phyloP scores from a whole-genome alignment of 2,329 filamentous ascomycete genomes.

The Teratosphaeria nubilosa region DNA sequence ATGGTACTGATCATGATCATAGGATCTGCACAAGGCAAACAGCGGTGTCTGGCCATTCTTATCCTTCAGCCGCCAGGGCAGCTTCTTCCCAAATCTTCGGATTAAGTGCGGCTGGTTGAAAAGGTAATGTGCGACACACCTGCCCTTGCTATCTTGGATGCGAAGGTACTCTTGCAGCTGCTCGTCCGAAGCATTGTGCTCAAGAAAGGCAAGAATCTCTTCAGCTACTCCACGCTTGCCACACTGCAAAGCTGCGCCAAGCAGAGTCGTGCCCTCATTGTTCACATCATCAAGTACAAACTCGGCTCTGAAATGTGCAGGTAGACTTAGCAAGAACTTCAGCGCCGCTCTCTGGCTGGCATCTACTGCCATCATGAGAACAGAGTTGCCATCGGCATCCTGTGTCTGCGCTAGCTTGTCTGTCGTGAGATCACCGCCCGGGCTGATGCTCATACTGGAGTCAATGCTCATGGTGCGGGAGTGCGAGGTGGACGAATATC shows the following conservation, averaged over 20 bases:
- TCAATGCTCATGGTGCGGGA: slow-evolving; percentile 71
- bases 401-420: slow-evolving; percentile 66
- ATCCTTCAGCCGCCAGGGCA: slow-evolving; percentile 85
- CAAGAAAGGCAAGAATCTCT: slow-evolving; percentile 61
- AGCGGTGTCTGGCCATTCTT: slow-evolving; percentile 97
- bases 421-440: slow-evolving; percentile 80
- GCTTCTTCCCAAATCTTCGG: slow-evolving; percentile 58
- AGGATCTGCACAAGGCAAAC: slow-evolving; percentile 88
- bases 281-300: slow-evolving; percentile 74
- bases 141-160: slow-evolving; percentile 70
- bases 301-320: slow-evolving; percentile 62
- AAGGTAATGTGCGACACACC: slow-evolving; percentile 88
- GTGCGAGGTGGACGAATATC: slow-evolving; percentile 57
- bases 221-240: slow-evolving; percentile 67
- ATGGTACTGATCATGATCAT: slow-evolving; percentile 81
- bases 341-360: slow-evolving; percentile 60
- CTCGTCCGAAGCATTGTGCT: slow-evolving; percentile 43
- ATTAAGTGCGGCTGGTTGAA: slow-evolving; percentile 85
- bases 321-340: slow-evolving; percentile 66
- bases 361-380: slow-evolving; percentile 50
- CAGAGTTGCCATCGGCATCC: slow-evolving; percentile 63
- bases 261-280: slow-evolving; percentile 76
- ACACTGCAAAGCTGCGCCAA: slow-evolving; percentile 84
- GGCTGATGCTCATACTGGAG: slow-evolving; percentile 48
- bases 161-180: slow-evolving; percentile 59